A percentile compares a stretch with the other conserved stretches of the same genome.
These are phyloP conservation scores for Rhamnella rubrinervis DNA, from an alignment of 331 rosid species.

Conservation along the genomic window DNA sequence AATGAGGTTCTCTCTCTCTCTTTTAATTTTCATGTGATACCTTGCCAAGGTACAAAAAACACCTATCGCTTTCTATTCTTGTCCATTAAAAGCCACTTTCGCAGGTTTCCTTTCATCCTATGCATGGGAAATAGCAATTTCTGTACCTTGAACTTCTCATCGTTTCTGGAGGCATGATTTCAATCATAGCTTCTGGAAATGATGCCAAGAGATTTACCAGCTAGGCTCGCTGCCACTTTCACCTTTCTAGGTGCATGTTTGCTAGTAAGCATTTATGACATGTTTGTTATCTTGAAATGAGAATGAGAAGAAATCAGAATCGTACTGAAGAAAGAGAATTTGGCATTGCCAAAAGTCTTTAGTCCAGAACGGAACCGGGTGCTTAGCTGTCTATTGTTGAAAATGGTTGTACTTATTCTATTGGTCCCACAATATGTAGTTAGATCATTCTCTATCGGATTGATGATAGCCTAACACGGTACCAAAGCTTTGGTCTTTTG, in stretches of 20 bases:
- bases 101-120: not conserved
- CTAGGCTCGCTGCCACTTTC: not conserved
- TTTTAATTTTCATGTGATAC: constrained; percentile 3
- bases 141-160: not conserved
- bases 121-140: not conserved
- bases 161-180: not conserved
- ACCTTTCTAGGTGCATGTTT: not conserved
- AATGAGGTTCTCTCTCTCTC: constrained; percentile 69
- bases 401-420: too few species aligned
- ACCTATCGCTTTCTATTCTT: not conserved
- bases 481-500: too few species aligned
- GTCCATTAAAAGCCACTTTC: not conserved
- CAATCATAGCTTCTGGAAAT: not conserved
- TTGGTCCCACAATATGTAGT: too few species aligned
- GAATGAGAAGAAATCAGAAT: too few species aligned
- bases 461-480: too few species aligned
- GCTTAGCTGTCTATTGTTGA: too few species aligned
- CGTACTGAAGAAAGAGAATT: too few species aligned
- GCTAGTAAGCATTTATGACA: not conserved
- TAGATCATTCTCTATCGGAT: too few species aligned
- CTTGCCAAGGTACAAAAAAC: not conserved
- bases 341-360: too few species aligned
- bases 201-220: not conserved
- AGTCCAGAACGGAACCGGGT: too few species aligned
- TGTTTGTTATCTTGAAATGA: not conserved